Base-by-base conservation (phyloP, 495 filamentous ascomycete species). In the Neurospora intermedia region DNA sequence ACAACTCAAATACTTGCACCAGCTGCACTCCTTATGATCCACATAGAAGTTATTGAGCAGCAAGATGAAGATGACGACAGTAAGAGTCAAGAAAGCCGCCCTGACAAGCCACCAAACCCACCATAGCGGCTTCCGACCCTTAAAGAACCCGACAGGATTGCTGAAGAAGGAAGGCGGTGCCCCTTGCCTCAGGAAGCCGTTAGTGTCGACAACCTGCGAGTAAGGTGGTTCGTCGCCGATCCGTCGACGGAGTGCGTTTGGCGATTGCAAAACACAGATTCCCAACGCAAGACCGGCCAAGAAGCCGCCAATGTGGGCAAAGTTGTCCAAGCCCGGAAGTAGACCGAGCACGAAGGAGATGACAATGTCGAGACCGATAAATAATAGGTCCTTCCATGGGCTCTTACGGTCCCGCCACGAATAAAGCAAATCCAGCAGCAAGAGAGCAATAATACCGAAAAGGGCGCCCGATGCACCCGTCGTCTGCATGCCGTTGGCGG, bases 31-130 rank as follows among this genome's bases (percentile, higher is more conserved):
- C 42, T 89, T 88, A 72, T 87, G 86, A 76, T 90, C 89, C 73
- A 87, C 89, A 82, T 98, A 98, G 80, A 99, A 99, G 82, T 97
- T 93, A 71, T 92, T 88, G 54, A 98, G 82, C 62, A 98, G 83
- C 46, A 97, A 79, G 76, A 97, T 93, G 77, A 98, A 96, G 6
- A 90, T 90, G 70, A 97, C 85, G 6, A 96, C 80, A 4, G 94
- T 90, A 16, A 88, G 88, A 9, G 96, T 88, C 71, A 98, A 82
- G n/a, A 91, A 91, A 8, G 87, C 93, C 10, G 88, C 92, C 11
- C 96, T 86, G 16, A 97, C 87, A 31, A 98, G 81, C 96, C 96
- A 99, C 94, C 96, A 99, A 11, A 83, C 91, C 96, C 96, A 99
- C 96, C 96, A 99, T 1, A 96, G 82, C 35, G 93, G 91, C 80